These are phyloP conservation scores for Kwoniella shivajii DNA, from an alignment of 1,284 basidiomycete genomes.

Conservation along the genomic window DNA sequence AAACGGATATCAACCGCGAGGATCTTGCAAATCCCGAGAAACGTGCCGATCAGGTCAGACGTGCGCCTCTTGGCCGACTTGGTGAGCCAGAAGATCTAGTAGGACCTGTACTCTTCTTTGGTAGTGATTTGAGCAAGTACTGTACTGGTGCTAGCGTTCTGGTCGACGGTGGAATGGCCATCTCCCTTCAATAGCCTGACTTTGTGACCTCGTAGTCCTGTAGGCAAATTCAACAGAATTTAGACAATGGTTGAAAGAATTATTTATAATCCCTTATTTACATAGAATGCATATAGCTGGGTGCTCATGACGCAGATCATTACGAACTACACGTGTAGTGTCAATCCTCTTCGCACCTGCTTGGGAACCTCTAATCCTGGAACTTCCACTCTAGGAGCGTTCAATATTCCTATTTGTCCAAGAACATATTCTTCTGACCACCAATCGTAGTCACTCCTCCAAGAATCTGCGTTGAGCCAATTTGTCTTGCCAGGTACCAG, in stretches of 20 bases:
- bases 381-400: conserved; percentile 27
- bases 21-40: conserved; percentile 68
- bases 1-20: conserved; percentile 73
- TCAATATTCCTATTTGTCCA: conserved; percentile 26
- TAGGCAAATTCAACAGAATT: no score
- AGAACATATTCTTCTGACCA: conserved; percentile 38
- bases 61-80: conserved; percentile 69
- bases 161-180: conserved; percentile 76
- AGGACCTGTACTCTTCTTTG: conserved; percentile 74
- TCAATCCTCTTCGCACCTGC: conserved; percentile 21
- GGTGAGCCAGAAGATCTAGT: conserved; percentile 76
- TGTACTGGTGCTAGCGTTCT: conserved; percentile 57
- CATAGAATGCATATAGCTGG: no score
- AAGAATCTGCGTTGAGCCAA: conserved; percentile 35
- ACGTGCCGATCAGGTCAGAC: conserved; percentile 65
- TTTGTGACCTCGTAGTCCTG: no score
- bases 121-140: conserved; percentile 72
- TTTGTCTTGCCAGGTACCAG: conserved; percentile 33
- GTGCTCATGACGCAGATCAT: no score
- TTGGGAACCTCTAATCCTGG: conserved; percentile 26
- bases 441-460: conserved; percentile 33
- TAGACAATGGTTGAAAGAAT: no score
- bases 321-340: conserved; percentile 14
- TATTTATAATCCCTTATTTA: no score
- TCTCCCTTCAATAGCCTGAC: conserved; percentile 75